phyloP scores from a whole-genome alignment of 352 stramenopile genomes.

The Phytophthora citricola region DNA sequence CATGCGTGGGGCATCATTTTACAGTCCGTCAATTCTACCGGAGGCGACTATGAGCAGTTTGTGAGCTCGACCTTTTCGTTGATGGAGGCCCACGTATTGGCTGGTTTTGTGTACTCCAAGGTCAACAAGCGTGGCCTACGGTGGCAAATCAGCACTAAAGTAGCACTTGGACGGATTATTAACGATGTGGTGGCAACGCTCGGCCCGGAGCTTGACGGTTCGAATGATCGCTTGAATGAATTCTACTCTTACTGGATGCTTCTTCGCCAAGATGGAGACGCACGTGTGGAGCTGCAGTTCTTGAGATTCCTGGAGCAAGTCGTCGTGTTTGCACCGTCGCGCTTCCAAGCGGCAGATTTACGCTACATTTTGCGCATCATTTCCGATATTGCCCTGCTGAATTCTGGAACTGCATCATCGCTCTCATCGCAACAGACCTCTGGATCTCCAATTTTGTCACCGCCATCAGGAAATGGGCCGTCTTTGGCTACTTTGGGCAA shows the following conservation, averaged over 20 bases:
- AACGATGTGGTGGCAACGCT: slow-evolving; percentile 73
- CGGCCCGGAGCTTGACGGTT: slow-evolving; percentile 57
- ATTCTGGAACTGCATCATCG: slow-evolving; percentile 14
- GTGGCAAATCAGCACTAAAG: slow-evolving; percentile 64
- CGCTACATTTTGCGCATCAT: slow-evolving; percentile 67
- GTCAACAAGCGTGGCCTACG: slow-evolving; percentile 56
- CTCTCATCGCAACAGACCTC: slow-evolving; percentile 19
- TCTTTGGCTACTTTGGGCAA: slow-evolving; percentile 31
- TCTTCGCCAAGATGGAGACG: slow-evolving; percentile 70
- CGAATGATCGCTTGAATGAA: slow-evolving; percentile 56
- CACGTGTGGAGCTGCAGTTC: slow-evolving; percentile 80
- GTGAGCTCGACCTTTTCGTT: slow-evolving; percentile 75
- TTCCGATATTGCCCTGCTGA: slow-evolving; percentile 51
- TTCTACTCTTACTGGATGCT: slow-evolving; percentile 79
- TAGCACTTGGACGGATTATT: slow-evolving; percentile 68
- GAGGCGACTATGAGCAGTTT: slow-evolving; percentile 86
- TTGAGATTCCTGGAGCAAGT: slow-evolving; percentile 87
- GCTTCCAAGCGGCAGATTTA: slow-evolving; percentile 65
- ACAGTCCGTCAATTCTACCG: slow-evolving; percentile 75
- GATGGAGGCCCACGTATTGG: slow-evolving; percentile 76
- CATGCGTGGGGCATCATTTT: slow-evolving; percentile 87
- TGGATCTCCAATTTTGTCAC: slow-evolving; percentile 26
- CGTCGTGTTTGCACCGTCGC: slow-evolving; percentile 75
- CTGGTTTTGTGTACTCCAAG: slow-evolving; percentile 81
- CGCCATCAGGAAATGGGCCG: slow-evolving; percentile 18